Base-by-base conservation (phyloP, 345 rosid genomes). In the Lepidium sativum region DNA sequence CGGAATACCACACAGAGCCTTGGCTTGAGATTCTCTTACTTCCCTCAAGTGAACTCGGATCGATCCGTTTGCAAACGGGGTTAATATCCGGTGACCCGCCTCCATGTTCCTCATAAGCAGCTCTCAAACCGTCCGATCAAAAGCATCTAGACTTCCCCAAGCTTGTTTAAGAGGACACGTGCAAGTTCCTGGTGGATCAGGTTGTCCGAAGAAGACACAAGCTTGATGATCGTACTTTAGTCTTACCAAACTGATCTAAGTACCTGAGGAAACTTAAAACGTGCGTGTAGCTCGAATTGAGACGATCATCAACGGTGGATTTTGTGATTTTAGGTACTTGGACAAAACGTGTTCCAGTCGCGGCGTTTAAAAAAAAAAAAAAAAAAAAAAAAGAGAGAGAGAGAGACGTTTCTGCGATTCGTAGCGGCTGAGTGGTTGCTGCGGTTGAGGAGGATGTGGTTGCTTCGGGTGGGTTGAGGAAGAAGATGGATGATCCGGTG, bases 341-440 rank as follows among this genome's bases (percentile, higher is more conserved):
- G 6, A 91, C 85, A 39, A n/a, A 91, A 91, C 52, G 95, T 91
- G 83, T 86, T 91, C 97, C 97, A 91, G 31, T 91, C 97, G 10
- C 97, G 85, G 17, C 87, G 77, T n/a, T n/a, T n/a, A n/a, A n/a
- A n/a, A n/a, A n/a, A n/a, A n/a, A n/a, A n/a, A n/a, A n/a, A n/a
- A n/a, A n/a, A n/a, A n/a, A n/a, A n/a, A n/a, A n/a, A n/a, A n/a
- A n/a, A n/a, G n/a, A n/a, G n/a, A n/a, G n/a, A n/a, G n/a, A n/a
- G n/a, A n/a, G n/a, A n/a, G n/a, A n/a, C n/a, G n/a, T 64, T 90
- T 90, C 73, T 91, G 97, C 7, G 97, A 91, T 75, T 91, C 97
- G 29, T 91, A 87, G 62, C 96, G 75, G 81, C 96, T 91, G 78
- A 87, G 79, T 4, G 61, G 65, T 6, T 66, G 74, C 23, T 74